phyloP scores from a whole-genome alignment of 805 yeast genomes.

The Zygoascus tannicola region DNA sequence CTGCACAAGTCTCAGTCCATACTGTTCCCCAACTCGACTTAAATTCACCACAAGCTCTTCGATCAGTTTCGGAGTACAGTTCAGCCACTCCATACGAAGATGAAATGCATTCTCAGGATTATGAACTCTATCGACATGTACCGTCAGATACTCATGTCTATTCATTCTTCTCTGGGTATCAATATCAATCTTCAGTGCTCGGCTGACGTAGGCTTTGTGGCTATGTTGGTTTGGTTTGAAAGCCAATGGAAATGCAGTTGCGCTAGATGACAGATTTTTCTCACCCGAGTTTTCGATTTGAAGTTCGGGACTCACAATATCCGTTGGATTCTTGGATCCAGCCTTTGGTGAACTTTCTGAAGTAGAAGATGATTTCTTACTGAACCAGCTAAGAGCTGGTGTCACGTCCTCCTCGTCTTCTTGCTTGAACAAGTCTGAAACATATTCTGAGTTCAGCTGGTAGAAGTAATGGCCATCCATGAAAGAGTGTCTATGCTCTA shows the following conservation, averaged over 20 bases:
- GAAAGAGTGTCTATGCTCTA: slow-evolving; percentile 71
- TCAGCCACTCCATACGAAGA: slow-evolving; percentile 84
- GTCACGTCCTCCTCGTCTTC: background rate
- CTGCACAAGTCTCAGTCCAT: slow-evolving; percentile 74
- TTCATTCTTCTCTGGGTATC: slow-evolving; percentile 67
- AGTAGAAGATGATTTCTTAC: background rate
- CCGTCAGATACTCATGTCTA: slow-evolving; percentile 66
- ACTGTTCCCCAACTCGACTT: slow-evolving; percentile 75
- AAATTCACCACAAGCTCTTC: slow-evolving; percentile 72
- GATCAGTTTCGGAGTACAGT: slow-evolving; percentile 73
- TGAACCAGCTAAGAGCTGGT: slow-evolving; percentile 1
- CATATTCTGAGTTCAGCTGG: slow-evolving; percentile 50
- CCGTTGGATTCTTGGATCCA: background rate
- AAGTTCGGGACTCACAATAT: background rate
- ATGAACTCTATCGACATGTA: slow-evolving; percentile 86
- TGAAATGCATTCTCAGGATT: slow-evolving; percentile 94
- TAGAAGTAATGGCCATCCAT: slow-evolving; percentile 92
- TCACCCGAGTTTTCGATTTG: background rate
- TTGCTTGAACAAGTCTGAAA: slow-evolving; percentile 15
- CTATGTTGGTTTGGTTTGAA: background rate
- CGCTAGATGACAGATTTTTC: background rate
- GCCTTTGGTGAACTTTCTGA: background rate
- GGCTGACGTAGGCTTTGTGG: slow-evolving; percentile 38
- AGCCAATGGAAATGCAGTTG: background rate
- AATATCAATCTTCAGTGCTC: slow-evolving; percentile 57